Evolutionary conservation across 306 rosid genomes (phyloP), one percentile per base, ranked within the genome.

Genomic region (Inga laurina): DNA sequence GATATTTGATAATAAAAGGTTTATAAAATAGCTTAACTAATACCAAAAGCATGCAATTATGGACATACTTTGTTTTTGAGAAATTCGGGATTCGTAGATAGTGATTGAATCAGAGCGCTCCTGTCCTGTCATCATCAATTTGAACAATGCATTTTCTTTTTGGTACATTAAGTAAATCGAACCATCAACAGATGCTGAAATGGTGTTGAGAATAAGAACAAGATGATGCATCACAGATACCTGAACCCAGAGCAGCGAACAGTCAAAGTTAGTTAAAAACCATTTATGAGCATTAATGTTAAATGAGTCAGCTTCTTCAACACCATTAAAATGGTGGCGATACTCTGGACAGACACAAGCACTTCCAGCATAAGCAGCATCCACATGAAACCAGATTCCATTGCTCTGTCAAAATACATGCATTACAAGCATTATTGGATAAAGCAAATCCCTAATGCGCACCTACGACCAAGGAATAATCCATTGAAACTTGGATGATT

Each of bases 361-460:
- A 86, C 98, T 95, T 84, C 99, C 99, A 80, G 98, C 98, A 77
- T 93, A 95, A 68, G 99, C 99, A 86, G 99, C 97, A 87, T 95
- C 99, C 54, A 95, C 91, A 70, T 95, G 99, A 83, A 95, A 88
- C 99, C 99, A 95, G 84, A 95, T 86, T 76, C 85, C 88, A 80
- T 89, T 75, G 79, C 85, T 77, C 99, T 95, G 86, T 70, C 81
- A 84, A 82, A 79, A 67, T 57, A 80, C 72, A 74, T 12, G 65
- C 78, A 86, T 48, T 79, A 49, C 71, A 43, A 77, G 41, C 46
- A 80, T 75, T 56, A 75, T 80, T 30, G 85, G 69, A 74, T 77
- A 61, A 39, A 75, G 44, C 62, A 59, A 44, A 41, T 71, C 68
- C 76, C 77, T 79, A 75, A 76, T 67, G 76, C 76, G 84, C 74